Percentiles rank a stretch among this genome's conserved stretches.
phyloP scores from a whole-genome alignment of 2,329 filamentous ascomycete genomes.

The Sporothrix mexicana region DNA sequence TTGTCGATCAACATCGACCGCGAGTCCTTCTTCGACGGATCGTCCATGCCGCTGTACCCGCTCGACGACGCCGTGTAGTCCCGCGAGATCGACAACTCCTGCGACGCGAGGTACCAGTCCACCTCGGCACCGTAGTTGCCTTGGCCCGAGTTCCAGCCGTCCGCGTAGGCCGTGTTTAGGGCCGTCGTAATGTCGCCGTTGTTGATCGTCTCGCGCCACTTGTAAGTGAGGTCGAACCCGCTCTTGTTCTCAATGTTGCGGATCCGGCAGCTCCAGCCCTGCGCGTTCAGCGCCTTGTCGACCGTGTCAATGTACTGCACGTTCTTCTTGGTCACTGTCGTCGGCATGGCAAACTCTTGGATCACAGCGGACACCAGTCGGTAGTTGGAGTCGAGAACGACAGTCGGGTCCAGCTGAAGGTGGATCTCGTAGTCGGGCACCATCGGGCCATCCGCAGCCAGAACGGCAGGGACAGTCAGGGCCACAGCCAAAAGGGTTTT shows the following conservation, averaged over 20 bases:
- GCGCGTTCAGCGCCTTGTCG: conserved; percentile 43
- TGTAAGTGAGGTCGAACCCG: conserved; percentile 49
- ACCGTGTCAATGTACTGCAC: conserved; percentile 48
- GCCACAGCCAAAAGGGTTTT: neutral
- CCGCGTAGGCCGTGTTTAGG: conserved; percentile 43
- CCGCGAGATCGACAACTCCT: conserved; percentile 47
- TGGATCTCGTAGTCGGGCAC: conserved; percentile 46
- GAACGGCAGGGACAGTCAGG: neutral
- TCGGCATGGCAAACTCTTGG: conserved; percentile 43
- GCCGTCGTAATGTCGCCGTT: conserved; percentile 43
- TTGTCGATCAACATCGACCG: conserved; percentile 40
- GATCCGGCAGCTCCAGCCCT: conserved; percentile 48
- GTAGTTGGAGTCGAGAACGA: conserved; percentile 43
- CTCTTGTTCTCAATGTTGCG: conserved; percentile 45
- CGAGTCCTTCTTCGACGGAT: conserved; percentile 39
- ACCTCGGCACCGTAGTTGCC: conserved; percentile 46
- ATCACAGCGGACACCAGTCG: conserved; percentile 44
- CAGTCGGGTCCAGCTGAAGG: conserved; percentile 44
- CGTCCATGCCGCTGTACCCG: conserved; percentile 41
- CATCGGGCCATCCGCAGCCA: conserved; percentile 35
- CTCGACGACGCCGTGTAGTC: conserved; percentile 41
- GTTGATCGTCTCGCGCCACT: conserved; percentile 46
- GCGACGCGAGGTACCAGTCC: conserved; percentile 47
- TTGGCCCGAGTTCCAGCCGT: conserved; percentile 45
- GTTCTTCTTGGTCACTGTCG: conserved; percentile 45